Base-by-base conservation (phyloP, 257 asterid species). In the Apocynum venetum region DNA sequence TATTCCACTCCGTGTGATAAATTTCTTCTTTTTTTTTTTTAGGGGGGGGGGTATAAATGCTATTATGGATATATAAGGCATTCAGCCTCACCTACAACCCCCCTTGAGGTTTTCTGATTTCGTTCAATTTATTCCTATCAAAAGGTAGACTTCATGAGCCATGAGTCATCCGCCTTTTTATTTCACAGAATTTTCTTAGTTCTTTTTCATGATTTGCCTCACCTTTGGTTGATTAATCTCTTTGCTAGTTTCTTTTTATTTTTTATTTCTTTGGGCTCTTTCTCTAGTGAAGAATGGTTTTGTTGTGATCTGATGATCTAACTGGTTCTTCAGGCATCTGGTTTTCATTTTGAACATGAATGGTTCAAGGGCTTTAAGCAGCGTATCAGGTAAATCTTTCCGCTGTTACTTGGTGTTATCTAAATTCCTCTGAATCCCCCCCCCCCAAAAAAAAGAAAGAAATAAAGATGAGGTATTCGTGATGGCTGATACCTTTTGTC, bases 281-380 rank as follows among this genome's bases (percentile, higher is more conserved):
- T 20, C 40, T 20, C 36, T 66, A 4, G 74, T 76, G 52, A 55
- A 75, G n/a, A 20, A 14, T 14, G 10, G 38, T 25, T 40, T 25
- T 64, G 25, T 76, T 48, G 57, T 52, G 64, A 66, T 77, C 7
- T 53, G 60, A 38, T 77, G 38, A 52, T 77, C 3, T 76, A 48
- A 48, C 15, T 43, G 38, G 19, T 52, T 49, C 19, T 61, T 41
- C 46, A 53, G 75, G 44, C 51, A 53, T 57, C 61, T 43, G 40
- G 47, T 69, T 71, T 48, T 35, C 56, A 12, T 12, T 56, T 40
- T 17, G 76, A 70, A 71, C 14, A 70, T 77, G 80, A 70, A 70
- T 11, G 15, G 13, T 31, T 40, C 56, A 46, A 71, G 13, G 75
- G 48, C 75, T 41, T 70, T 47, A 44, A 35, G 57, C 41, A 0